phyloP scores from a whole-genome alignment of 805 yeast species.

The Candida tammaniensis region DNA sequence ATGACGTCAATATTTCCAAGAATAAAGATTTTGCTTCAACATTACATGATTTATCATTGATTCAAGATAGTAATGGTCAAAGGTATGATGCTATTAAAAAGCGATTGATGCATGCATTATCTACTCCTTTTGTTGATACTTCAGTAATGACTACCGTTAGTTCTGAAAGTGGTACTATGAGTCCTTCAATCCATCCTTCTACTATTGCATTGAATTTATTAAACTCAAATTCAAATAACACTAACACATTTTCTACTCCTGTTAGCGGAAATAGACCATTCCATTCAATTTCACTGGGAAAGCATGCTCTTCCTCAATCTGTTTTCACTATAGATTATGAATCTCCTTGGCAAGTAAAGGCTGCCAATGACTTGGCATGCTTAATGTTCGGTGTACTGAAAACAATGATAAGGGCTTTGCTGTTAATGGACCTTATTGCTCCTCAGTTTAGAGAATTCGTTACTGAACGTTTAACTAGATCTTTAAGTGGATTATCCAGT shows the following conservation, averaged over 20 bases:
- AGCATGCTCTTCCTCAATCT: constrained; percentile 75
- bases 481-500: constrained; percentile 16
- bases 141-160: constrained; percentile 24
- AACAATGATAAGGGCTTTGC: constrained; percentile 55
- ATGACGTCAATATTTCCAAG: constrained; percentile 24
- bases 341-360: constrained; percentile 76
- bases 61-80: constrained; percentile 22
- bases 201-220: constrained; percentile 30
- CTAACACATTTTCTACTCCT: constrained; percentile 2
- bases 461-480: constrained; percentile 39
- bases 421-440: constrained; percentile 74
- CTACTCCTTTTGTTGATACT: constrained; percentile 61
- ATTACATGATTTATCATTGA: constrained; percentile 55
- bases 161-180: constrained; percentile 17
- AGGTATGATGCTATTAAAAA: constrained; percentile 40
- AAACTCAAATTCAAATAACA: constrained; percentile 9
- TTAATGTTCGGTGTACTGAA: constrained; percentile 80
- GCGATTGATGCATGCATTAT: constrained; percentile 57
- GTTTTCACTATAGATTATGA: constrained; percentile 74
- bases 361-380: constrained; percentile 88
- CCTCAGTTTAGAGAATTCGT: constrained; percentile 74
- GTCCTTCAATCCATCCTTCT: constrained; percentile 27
- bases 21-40: constrained; percentile 47
- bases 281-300: constrained; percentile 67
- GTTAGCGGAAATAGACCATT: constrained; percentile 40